Conservation (phyloP, 2,329 filamentous ascomycete species). For the Beauveria brongniartii region DNA sequence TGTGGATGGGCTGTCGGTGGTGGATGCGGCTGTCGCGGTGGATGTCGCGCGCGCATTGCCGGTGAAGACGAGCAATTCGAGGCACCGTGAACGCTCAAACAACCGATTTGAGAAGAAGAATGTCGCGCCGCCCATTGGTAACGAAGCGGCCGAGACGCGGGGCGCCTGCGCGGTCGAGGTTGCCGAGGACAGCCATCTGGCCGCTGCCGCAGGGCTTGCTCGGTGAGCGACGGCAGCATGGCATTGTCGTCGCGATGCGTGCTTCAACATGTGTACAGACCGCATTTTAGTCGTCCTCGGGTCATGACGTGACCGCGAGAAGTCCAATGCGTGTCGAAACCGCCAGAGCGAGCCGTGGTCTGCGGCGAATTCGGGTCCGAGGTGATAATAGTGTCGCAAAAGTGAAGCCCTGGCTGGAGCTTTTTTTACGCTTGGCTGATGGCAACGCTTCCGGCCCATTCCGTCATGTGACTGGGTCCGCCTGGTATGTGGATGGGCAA, state of each 20-base stretch:
- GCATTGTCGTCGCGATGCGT: constrained; percentile 5
- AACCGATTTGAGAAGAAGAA: constrained; percentile 30
- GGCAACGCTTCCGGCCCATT: background rate
- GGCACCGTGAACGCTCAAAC: constrained; percentile 29
- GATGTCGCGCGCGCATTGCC: constrained; percentile 21
- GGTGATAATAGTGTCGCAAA: background rate
- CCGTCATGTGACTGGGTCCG: constrained; percentile 9
- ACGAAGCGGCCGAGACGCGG: constrained; percentile 10
- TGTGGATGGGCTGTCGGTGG: background rate
- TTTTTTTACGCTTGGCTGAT: background rate
- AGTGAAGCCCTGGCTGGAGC: background rate
- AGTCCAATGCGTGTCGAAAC: constrained; percentile 4
- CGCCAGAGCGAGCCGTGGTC: background rate
- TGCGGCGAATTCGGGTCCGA: background rate
- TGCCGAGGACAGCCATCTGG: constrained; percentile 25
- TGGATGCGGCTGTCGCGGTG: constrained; percentile 10
- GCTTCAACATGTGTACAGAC: constrained; percentile 4
- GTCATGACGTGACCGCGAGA: constrained; percentile 10
- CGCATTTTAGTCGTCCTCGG: constrained; percentile 9
- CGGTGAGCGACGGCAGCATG: background rate
- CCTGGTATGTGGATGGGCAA: background rate
- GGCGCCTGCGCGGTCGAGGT: constrained; percentile 13
- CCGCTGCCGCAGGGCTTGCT: background rate
- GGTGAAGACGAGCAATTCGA: constrained; percentile 25
- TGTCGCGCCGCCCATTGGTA: constrained; percentile 14